Evolutionary conservation across 345 rosid species (phyloP), one percentile per base, ranked within the genome.

Genomic region (Aegle marmelos): DNA sequence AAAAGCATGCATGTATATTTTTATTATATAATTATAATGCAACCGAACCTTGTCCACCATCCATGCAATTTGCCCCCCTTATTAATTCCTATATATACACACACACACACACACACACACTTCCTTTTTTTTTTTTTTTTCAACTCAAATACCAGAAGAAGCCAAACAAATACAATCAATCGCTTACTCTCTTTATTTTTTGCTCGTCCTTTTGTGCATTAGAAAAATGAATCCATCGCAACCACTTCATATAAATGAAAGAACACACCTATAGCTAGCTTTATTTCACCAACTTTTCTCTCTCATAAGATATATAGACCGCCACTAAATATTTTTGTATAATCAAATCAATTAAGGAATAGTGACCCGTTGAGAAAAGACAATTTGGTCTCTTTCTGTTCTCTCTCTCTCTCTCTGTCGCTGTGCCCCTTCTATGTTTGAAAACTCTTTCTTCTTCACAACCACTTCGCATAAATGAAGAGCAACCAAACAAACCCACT

Each of bases 391-490:
- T 8, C 21, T 69, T 28, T 41, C 19, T 28, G 25, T 53, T 41
- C 34, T 36, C 21, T 75, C 58, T 37, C 41, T 34, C 37, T 45
- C 58, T 14, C 60, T 79, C 45, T 1, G 11, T 9, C 3, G 45
- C 45, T 9, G 45, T 75, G 75, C 78, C 83, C 65, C 59, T 60
- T 80, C 79, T 34, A 22, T 74, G 54, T 34, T 71, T 45, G 21
- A 77, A 31, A 67, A 37, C 16, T 45, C 50, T 45, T 45, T 28
- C 39, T n/a, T 67, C 79, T 65, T 68, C 73, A 14, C 80, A 80
- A 74, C 81, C 81, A 80, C 83, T 80, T 69, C 83, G 58, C 64
- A 45, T 63, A n/a, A 76, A 67, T 31, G 53, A 64, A 73, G 36
- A 61, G 53, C 78, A 71, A 54, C 70, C 68, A 74, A 78, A 45